A percentile compares a stretch with the other conserved stretches of the same genome.
Conservation (phyloP, 148 eudicot genomes). For the Nepenthes gracilis region DNA sequence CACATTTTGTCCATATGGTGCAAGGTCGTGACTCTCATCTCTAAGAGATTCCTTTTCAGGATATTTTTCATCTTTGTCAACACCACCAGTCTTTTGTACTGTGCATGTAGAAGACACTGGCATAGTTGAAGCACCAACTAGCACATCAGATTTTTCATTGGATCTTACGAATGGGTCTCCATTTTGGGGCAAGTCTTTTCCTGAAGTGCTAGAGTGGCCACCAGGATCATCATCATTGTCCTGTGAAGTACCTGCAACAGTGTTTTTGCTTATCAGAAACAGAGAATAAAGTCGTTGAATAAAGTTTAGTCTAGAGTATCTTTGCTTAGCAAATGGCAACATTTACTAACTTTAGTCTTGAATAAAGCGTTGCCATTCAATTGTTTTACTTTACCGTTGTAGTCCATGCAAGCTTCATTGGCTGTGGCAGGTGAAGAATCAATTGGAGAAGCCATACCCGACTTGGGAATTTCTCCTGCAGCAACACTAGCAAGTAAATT, state of each 20-base stretch:
- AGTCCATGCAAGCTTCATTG: not conserved
- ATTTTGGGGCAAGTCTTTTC: conserved; percentile 2
- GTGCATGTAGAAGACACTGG: conserved; percentile 4
- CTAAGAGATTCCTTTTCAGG: not conserved
- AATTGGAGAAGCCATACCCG: conserved; percentile 25
- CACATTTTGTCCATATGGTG: not conserved
- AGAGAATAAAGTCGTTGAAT: too few relatives aligned
- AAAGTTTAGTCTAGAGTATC: too few relatives aligned
- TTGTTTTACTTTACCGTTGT: conserved; percentile 1
- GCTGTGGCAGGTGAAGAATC: conserved; percentile 24
- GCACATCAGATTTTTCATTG: conserved; percentile 6
- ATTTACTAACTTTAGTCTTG: too few relatives aligned
- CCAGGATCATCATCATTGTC: conserved; percentile 5
- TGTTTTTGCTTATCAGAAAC: not conserved
- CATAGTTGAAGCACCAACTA: not conserved
- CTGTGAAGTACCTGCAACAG: conserved; percentile 5
- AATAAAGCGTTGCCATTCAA: not conserved
- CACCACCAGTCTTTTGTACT: not conserved
- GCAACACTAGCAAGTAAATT: conserved; percentile 91
- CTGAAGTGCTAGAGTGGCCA: conserved; percentile 1
- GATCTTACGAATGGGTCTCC: conserved; percentile 2
- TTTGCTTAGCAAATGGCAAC: too few relatives aligned
- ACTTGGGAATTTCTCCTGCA: conserved; percentile 57
- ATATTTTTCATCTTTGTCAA: not conserved
- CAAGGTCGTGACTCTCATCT: conserved; percentile 4